Base-by-base conservation (phyloP, 2,329 filamentous ascomycete genomes). In the Endoconidiophora polonica region DNA sequence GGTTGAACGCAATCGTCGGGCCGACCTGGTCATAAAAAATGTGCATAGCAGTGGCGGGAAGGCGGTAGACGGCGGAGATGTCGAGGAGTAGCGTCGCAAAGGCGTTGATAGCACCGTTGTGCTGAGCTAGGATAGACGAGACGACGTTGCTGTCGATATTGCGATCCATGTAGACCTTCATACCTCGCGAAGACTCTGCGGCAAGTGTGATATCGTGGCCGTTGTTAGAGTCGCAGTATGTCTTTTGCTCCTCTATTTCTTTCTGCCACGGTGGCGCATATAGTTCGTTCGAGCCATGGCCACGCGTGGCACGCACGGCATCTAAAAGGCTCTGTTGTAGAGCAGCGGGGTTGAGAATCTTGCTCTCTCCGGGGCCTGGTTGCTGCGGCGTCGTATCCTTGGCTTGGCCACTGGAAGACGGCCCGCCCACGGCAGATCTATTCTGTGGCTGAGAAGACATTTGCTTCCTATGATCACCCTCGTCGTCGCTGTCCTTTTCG, bases 1-100 rank as follows among this genome's bases (percentile, higher is more conserved):
- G 75, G 62, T 98, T 98, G 71, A 98, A 98, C 0, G 90, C 91
- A 55, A 98, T 94, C 0, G 86, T 88, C 50, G 76, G 77, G 3
- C 86, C 84, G 2, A 68, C 65, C 39, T 81, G 76, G 58, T 95
- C 88, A 58, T 87, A 86, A 66, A 90, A 96, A 46, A 96, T 83
- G 61, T 93, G 90, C 52, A 96, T 63, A 2, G 79, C 78, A 29
- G 74, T 69, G 0, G 75, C 69, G 1, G 76, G 70, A 22, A 96
- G 71, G 2, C 76, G 72, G 62, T 94, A 96, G 9, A 93, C 73
- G 36, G 68, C 69, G 2, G 76, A 80, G 9, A 86, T 71, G 12
- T 88, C 82, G 24, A 74, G 67, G 5, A 94, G 70, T 4, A 94
- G 61, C 2, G 63, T 62, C 6, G 83, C 79, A 59, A 94, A 94